Percentiles rank a stretch among this genome's conserved stretches.
phyloP scores from a whole-genome alignment of 352 stramenopile species.

The Phytopythium mirpurense region DNA sequence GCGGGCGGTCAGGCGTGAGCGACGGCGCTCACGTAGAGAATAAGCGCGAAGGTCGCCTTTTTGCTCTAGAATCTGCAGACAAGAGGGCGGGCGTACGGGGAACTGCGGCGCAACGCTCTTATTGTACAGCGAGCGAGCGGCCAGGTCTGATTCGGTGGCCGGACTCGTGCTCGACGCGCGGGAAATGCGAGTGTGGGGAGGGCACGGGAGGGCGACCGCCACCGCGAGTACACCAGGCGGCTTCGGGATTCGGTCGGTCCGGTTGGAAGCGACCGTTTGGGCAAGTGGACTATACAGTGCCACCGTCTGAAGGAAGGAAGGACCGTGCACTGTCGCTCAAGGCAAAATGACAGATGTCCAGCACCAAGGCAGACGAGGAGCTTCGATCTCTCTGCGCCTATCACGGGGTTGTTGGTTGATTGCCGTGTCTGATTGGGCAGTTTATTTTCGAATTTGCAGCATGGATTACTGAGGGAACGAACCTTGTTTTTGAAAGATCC shows the following conservation, averaged over 20 bases:
- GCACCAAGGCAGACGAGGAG: neutral
- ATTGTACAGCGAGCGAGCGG: neutral
- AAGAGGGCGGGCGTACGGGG: neutral
- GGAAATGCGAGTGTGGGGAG: slow-evolving; percentile 3
- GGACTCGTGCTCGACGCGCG: neutral
- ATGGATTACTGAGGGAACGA: neutral
- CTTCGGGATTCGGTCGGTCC: too few relatives aligned
- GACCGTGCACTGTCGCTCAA: too few relatives aligned
- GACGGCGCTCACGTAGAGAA: too few relatives aligned
- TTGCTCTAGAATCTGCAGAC: too few relatives aligned
- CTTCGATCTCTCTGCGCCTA: neutral
- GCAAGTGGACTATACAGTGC: neutral
- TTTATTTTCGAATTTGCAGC: too few relatives aligned
- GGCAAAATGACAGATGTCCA: too few relatives aligned
- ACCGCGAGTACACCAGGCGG: too few relatives aligned
- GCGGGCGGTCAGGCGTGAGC: neutral
- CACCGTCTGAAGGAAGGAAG: too few relatives aligned
- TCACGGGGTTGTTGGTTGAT: neutral
- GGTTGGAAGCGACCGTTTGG: neutral
- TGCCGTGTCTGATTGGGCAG: slow-evolving; percentile 4
- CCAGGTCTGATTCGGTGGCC: neutral
- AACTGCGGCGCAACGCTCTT: neutral
- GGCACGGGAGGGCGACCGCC: too few relatives aligned
- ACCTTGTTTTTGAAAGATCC: neutral
- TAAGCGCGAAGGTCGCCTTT: too few relatives aligned